Conservation (phyloP, 208 protist genomes). For the Leishmania arabica region DNA sequence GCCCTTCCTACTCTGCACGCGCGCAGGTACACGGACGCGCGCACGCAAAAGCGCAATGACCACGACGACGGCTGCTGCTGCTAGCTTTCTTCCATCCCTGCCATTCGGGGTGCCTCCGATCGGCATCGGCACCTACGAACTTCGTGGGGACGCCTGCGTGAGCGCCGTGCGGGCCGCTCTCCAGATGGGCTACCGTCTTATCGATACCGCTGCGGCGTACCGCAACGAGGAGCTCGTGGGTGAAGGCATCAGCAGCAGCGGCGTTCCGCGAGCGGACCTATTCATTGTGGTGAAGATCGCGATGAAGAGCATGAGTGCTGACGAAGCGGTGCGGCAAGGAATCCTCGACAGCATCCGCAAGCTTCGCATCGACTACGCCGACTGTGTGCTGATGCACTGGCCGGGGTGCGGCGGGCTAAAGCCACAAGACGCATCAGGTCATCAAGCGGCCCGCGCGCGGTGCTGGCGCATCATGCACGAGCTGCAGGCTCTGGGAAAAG, state of each 20-base stretch:
- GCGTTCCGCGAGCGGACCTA: slow-evolving; percentile 57
- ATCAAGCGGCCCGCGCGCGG: slow-evolving; percentile 58
- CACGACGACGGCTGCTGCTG: background rate
- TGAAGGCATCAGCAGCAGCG: slow-evolving; percentile 57
- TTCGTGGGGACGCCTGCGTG: slow-evolving; percentile 62
- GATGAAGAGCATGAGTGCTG: slow-evolving; percentile 57
- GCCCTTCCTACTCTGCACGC: background rate
- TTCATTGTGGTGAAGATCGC: slow-evolving; percentile 84
- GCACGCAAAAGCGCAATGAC: background rate
- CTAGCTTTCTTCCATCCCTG: background rate
- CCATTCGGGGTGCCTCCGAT: slow-evolving; percentile 51
- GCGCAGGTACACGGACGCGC: background rate
- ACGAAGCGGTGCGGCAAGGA: slow-evolving; percentile 34
- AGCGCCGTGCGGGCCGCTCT: slow-evolving; percentile 54
- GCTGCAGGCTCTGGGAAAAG: slow-evolving; percentile 53
- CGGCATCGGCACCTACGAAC: slow-evolving; percentile 84
- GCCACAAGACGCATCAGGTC: slow-evolving; percentile 43
- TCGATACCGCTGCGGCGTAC: slow-evolving; percentile 87
- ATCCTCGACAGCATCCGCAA: slow-evolving; percentile 60
- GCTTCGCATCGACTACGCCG: slow-evolving; percentile 72
- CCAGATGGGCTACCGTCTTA: slow-evolving; percentile 70
- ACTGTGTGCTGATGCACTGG: slow-evolving; percentile 86
- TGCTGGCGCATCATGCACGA: slow-evolving; percentile 66
- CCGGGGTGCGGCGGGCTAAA: slow-evolving; percentile 68
- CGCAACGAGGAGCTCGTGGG: slow-evolving; percentile 79